Evolutionary conservation across 208 protist genomes (phyloP).

Genomic region (Crithidia expoeki): DNA sequence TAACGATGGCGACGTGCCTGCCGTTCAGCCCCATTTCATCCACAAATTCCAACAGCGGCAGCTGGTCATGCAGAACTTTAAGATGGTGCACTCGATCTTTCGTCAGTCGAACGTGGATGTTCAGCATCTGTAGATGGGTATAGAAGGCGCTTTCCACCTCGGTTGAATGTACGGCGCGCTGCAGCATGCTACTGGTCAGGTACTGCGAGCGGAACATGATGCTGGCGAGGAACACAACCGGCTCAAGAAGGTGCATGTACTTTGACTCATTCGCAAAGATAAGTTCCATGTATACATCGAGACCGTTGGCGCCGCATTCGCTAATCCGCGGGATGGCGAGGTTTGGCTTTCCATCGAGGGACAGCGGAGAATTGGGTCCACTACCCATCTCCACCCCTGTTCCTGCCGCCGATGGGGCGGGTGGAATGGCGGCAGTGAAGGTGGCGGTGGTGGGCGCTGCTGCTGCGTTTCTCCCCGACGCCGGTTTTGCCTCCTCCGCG

Average conservation of each 20-base stretch:
- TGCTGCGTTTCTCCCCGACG: no score
- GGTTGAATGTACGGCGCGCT: constrained; percentile 48
- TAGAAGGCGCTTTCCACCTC: constrained; percentile 79
- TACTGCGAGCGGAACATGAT: constrained; percentile 88
- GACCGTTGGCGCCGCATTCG: constrained; percentile 31
- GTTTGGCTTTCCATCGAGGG: constrained; percentile 11
- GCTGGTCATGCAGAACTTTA: constrained; percentile 70
- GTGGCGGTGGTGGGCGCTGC: no score
- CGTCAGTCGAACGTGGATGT: constrained; percentile 55
- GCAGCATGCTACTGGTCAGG: constrained; percentile 73
- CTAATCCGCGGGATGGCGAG: constrained; percentile 22
- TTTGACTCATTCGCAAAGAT: constrained; percentile 65
- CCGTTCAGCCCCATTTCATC: constrained; percentile 56
- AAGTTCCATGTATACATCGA: constrained; percentile 70
- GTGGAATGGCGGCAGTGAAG: not conserved
- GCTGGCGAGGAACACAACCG: constrained; percentile 74
- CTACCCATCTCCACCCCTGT: not conserved
- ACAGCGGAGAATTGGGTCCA: not conserved
- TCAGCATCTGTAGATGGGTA: constrained; percentile 73
- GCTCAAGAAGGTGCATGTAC: constrained; percentile 63
- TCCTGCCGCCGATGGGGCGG: not conserved
- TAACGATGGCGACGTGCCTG: constrained; percentile 16
- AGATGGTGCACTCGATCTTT: constrained; percentile 60
- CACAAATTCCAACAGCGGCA: constrained; percentile 70
- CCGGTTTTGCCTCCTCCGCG: not conserved